Evolutionary conservation across 2,329 filamentous ascomycete genomes (phyloP).

Genomic region (Onygenales sp.): DNA sequence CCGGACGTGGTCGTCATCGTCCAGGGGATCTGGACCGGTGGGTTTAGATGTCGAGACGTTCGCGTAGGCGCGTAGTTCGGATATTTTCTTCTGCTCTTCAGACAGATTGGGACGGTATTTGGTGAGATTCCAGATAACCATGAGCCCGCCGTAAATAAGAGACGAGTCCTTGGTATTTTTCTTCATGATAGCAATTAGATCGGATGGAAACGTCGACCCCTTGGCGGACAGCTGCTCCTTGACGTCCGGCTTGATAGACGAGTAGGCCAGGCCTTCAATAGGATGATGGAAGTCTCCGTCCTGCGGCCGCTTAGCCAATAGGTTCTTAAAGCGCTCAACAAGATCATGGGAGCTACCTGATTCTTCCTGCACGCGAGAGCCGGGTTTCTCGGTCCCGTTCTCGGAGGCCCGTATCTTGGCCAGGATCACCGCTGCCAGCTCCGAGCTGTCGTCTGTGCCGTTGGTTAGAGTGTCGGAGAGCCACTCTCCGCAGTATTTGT

Average conservation of each 20-base stretch:
- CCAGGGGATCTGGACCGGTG: constrained; percentile 51
- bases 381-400: constrained; percentile 13
- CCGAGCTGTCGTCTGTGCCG: constrained; percentile 46
- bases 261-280: constrained; percentile 86
- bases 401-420: constrained; percentile 48
- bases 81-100: constrained; percentile 87
- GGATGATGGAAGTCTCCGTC: constrained; percentile 58
- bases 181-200: constrained; percentile 47
- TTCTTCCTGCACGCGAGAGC: constrained; percentile 24
- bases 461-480: constrained; percentile 73
- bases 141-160: constrained; percentile 74
- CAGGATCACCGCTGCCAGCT: constrained; percentile 60
- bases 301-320: constrained; percentile 30
- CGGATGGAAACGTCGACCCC: constrained; percentile 59
- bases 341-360: constrained; percentile 43
- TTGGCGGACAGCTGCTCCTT: constrained; percentile 69
- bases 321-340: constrained; percentile 44
- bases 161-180: constrained; percentile 53
- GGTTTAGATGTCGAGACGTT: constrained; percentile 60
- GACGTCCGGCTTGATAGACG: constrained; percentile 73
- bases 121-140: constrained; percentile 77
- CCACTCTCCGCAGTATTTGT: constrained; percentile 79
- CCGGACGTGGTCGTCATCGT: constrained; percentile 66
- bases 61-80: constrained; percentile 87
- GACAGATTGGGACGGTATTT: constrained; percentile 66